Percentiles rank a stretch among this genome's conserved stretches.
These are phyloP conservation scores for Tylopilus vinaceipallidus DNA, from an alignment of 768 basidiomycete species.

Conservation along the genomic window DNA sequence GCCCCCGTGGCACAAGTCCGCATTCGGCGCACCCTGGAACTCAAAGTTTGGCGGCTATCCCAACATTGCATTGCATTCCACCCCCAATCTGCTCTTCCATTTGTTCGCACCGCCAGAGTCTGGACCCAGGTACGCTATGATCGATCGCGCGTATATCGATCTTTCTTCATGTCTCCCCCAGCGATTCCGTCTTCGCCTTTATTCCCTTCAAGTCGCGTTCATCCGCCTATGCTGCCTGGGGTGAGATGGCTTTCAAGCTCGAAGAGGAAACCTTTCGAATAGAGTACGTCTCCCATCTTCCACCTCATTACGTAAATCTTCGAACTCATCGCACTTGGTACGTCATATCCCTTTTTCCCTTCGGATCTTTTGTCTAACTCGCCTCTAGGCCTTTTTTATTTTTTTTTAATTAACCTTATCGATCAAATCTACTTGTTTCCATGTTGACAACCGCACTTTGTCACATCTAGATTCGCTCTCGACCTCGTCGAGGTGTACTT, in stretches of 20 bases:
- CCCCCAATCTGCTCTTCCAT: slow-evolving; percentile 65
- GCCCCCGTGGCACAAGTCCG: slow-evolving; percentile 30
- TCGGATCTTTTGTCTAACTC: slow-evolving; percentile 25
- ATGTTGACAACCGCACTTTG: slow-evolving; percentile 13
- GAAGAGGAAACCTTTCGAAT: slow-evolving; percentile 71
- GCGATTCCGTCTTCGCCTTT: slow-evolving; percentile 37
- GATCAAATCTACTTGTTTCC: slow-evolving; percentile 7
- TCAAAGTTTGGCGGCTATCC: slow-evolving; percentile 38
- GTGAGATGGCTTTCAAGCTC: slow-evolving; percentile 68
- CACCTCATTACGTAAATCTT: slow-evolving; percentile 31
- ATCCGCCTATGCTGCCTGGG: slow-evolving; percentile 68
- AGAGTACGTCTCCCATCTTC: slow-evolving; percentile 65
- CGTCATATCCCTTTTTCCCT: slow-evolving; percentile 24
- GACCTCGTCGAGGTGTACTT: slow-evolving; percentile 96
- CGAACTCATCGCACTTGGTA: slow-evolving; percentile 18
- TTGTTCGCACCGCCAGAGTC: slow-evolving; percentile 74
- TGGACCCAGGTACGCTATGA: slow-evolving; percentile 39
- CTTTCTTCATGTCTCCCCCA: slow-evolving; percentile 26
- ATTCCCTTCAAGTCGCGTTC: slow-evolving; percentile 33
- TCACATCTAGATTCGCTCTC: slow-evolving; percentile 68
- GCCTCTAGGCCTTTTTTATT: slow-evolving; percentile 22
- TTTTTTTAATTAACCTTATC: slow-evolving; percentile 31
- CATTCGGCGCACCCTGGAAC: slow-evolving; percentile 27
- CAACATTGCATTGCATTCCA: slow-evolving; percentile 56
- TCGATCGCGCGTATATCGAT: slow-evolving; percentile 12